phyloP scores from a whole-genome alignment of 1,284 basidiomycete genomes.

The Fomitopsis betulina region DNA sequence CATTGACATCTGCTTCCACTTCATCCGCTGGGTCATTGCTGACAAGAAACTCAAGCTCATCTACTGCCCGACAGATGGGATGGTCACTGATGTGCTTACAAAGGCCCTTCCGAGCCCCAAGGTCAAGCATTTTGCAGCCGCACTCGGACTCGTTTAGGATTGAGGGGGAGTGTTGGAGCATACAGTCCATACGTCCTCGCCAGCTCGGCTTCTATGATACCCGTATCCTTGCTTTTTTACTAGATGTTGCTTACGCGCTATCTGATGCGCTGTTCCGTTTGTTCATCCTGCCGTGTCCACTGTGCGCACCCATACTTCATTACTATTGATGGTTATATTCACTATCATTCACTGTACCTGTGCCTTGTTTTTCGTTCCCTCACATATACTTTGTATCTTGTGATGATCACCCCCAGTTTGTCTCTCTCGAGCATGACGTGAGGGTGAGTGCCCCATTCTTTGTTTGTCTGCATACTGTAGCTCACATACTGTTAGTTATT shows the following conservation, averaged over 20 bases:
- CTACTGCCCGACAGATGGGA: no score
- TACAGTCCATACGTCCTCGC: not conserved
- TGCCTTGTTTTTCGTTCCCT: not conserved
- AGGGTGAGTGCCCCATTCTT: not conserved
- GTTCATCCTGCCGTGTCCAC: not conserved
- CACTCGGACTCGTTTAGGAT: no score
- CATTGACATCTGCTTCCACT: slow-evolving; percentile 33
- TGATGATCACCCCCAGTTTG: not conserved
- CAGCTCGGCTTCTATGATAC: not conserved
- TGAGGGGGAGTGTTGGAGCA: not conserved
- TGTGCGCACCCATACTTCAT: not conserved
- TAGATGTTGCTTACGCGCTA: not conserved
- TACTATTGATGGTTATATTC: not conserved
- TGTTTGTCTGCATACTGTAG: not conserved
- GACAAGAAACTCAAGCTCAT: no score
- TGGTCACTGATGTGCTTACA: no score
- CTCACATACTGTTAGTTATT: not conserved
- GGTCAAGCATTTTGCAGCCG: no score
- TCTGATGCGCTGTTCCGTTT: not conserved
- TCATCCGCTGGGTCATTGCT: slow-evolving; percentile 17
- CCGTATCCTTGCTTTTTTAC: not conserved
- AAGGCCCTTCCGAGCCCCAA: no score
- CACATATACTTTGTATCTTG: not conserved
- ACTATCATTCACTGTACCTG: not conserved
- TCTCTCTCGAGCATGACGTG: not conserved